phyloP scores from a whole-genome alignment of 2,329 filamentous ascomycete species.

The Alternaria rosae region DNA sequence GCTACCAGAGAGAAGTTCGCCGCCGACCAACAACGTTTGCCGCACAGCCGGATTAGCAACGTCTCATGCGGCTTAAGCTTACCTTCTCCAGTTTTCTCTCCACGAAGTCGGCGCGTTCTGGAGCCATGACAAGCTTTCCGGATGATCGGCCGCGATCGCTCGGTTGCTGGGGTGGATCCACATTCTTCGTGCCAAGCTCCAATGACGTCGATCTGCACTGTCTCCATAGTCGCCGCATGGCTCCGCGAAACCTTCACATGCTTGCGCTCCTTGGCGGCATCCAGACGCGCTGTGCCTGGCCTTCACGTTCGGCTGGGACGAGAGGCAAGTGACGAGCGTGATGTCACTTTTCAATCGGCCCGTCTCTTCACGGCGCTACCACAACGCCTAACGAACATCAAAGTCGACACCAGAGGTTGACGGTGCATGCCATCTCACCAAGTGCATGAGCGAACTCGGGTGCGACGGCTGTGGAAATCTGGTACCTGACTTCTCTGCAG shows the following conservation, averaged over 20 bases:
- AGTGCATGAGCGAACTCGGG: not conserved
- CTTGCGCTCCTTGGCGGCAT: not conserved
- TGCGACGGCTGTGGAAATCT: not conserved
- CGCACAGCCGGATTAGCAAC: not conserved
- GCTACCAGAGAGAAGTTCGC: not conserved
- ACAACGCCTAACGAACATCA: not conserved
- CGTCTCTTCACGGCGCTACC: not conserved
- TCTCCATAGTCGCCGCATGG: not conserved
- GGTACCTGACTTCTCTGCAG: not conserved
- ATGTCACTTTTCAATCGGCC: not conserved
- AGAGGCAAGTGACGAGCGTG: not conserved
- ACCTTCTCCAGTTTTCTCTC: not conserved
- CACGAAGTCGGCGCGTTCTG: not conserved
- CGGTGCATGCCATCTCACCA: not conserved
- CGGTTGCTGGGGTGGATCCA: not conserved
- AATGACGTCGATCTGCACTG: not conserved
- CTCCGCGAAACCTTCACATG: not conserved
- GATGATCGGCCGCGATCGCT: not conserved
- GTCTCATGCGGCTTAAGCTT: not conserved
- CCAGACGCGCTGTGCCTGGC: not conserved
- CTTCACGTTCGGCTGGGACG: not conserved
- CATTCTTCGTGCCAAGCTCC: not conserved
- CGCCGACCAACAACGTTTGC: not conserved
- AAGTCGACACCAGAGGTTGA: not conserved
- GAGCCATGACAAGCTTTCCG: not conserved